phyloP scores from a whole-genome alignment of 116 monocot species.

The Trichopus zeylanicus region DNA sequence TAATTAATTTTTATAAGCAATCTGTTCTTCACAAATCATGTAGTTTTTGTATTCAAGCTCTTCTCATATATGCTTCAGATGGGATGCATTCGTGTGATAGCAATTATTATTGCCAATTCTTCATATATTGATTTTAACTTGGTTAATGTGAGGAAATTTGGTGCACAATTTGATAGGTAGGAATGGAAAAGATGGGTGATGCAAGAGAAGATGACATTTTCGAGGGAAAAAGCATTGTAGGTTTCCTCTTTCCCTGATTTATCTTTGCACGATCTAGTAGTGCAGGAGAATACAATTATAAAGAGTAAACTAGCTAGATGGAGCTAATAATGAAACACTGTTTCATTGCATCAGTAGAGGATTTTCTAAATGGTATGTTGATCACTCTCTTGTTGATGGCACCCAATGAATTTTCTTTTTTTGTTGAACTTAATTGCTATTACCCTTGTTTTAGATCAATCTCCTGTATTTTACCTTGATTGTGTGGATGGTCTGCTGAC shows the following conservation, averaged over 20 bases:
- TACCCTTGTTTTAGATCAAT: no score
- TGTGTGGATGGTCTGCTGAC: no score
- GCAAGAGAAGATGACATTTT: not conserved
- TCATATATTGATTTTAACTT: not conserved
- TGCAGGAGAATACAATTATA: not conserved
- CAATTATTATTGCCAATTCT: not conserved
- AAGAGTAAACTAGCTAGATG: no score
- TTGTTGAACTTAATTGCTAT: no score
- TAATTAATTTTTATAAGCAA: no score
- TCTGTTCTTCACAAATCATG: no score
- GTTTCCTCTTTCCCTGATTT: slow-evolving; percentile 12
- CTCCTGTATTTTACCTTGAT: no score
- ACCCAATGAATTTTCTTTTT: no score
- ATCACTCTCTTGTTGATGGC: no score
- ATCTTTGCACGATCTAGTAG: not conserved
- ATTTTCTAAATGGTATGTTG: no score
- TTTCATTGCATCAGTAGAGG: not conserved
- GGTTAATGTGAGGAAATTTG: slow-evolving; percentile 29
- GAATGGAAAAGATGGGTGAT: slow-evolving; percentile 48
- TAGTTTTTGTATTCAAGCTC: no score
- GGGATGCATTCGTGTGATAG: slow-evolving; percentile 7
- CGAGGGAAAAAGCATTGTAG: slow-evolving; percentile 21
- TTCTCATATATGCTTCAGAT: no score
- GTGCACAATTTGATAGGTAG: slow-evolving; percentile 42
- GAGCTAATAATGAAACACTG: not conserved